These are phyloP conservation scores for Naumovozyma castellii DNA, from an alignment of 805 yeast species.

Conservation along the genomic window DNA sequence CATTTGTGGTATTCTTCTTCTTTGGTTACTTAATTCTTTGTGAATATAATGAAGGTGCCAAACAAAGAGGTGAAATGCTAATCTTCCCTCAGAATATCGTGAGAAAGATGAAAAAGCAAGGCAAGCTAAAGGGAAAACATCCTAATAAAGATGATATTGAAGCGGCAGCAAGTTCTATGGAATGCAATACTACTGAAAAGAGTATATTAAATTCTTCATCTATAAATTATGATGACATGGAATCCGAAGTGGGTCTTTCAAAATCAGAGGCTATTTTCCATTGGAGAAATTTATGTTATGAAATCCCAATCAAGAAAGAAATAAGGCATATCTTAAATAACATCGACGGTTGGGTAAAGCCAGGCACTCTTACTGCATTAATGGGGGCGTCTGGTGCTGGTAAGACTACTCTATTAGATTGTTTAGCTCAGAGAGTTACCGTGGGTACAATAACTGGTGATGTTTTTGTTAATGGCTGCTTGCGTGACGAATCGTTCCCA, in stretches of 20 bases:
- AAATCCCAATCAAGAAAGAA: conserved; percentile 52
- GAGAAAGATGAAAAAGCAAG: conserved; percentile 37
- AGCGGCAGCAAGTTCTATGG: conserved; percentile 10
- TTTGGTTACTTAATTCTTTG: conserved; percentile 42
- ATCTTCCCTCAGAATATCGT: conserved; percentile 46
- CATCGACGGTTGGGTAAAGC: conserved; percentile 78
- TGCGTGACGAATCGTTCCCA: conserved; percentile 49
- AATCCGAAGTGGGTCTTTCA: conserved; percentile 23
- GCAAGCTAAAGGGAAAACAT: conserved; percentile 17
- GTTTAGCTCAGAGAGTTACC: conserved; percentile 62
- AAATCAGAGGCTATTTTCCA: conserved; percentile 48
- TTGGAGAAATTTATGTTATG: conserved; percentile 70
- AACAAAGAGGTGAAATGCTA: conserved; percentile 63
- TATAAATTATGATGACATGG: conserved; percentile 3
- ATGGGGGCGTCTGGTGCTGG: conserved; percentile 81
- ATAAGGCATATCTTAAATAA: conserved; percentile 50
- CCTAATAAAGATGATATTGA: conserved; percentile 21
- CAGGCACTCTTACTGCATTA: conserved; percentile 71
- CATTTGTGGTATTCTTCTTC: conserved; percentile 46
- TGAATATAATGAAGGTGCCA: conserved; percentile 52
- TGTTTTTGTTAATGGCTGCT: conserved; percentile 54
- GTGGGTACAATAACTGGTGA: conserved; percentile 64
- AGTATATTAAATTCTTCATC: conserved; percentile 20
- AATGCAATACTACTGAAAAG: conserved; percentile 14
- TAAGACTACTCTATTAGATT: conserved; percentile 64